Conservation (phyloP, 257 asterid species). For the Fraxinus anomala region DNA sequence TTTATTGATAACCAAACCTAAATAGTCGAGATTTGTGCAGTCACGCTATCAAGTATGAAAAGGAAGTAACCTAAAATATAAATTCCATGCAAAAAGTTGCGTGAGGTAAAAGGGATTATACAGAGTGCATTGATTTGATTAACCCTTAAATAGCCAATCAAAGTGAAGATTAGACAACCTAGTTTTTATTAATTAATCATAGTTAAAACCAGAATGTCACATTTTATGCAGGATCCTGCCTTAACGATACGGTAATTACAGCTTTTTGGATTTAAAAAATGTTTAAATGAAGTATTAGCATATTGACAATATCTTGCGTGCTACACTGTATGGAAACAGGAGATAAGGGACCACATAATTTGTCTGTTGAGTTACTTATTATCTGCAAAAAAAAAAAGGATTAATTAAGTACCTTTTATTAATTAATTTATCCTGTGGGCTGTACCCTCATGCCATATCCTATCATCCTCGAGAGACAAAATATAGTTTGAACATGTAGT, state of each 20-base stretch:
- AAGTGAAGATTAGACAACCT: conserved; percentile 37
- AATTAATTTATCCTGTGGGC: conserved; percentile 32
- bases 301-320: conserved; percentile 38
- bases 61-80: not conserved
- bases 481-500: conserved; percentile 49
- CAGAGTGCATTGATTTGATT: conserved; percentile 27
- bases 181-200: conserved; percentile 40
- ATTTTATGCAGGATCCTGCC: conserved; percentile 54
- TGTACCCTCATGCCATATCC: conserved; percentile 21
- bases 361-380: conserved; percentile 47
- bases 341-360: conserved; percentile 72
- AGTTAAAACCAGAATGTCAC: conserved; percentile 39
- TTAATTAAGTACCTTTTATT: conserved; percentile 3
- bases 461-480: conserved; percentile 21
- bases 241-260: conserved; percentile 42
- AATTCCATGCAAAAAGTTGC: conserved; percentile 33
- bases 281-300: conserved; percentile 6
- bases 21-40: not conserved
- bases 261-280: conserved; percentile 18
- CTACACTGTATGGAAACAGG: conserved; percentile 52
- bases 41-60: not conserved
- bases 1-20: conserved; percentile 10
- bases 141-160: conserved; percentile 35
- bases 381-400: not conserved
- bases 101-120: conserved; percentile 39